phyloP scores from a whole-genome alignment of 345 rosid genomes.

The Barbarea vulgaris region DNA sequence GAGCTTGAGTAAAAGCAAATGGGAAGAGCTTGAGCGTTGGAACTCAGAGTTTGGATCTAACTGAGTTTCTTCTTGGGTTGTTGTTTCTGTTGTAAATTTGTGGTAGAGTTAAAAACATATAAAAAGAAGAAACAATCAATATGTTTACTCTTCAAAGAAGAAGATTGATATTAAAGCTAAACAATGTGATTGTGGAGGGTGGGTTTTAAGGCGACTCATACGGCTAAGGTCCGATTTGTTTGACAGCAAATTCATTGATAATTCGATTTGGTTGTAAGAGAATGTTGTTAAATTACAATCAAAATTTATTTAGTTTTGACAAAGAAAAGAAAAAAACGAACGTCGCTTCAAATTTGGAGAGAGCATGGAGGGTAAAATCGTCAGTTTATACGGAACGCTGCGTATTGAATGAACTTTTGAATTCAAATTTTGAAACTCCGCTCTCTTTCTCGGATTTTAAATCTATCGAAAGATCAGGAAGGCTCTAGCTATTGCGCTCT shows the following conservation, averaged over 20 bases:
- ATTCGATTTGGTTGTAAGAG: background rate
- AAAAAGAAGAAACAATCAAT: background rate
- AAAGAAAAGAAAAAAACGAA: too few relatives aligned
- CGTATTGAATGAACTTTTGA: slow-evolving; percentile 1
- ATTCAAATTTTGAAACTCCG: slow-evolving; percentile 16
- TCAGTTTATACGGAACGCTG: slow-evolving; percentile 13
- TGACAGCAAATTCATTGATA: background rate
- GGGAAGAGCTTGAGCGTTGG: slow-evolving; percentile 95
- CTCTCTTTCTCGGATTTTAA: background rate
- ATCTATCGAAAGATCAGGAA: background rate
- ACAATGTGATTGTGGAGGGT: background rate
- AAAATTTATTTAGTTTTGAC: too few relatives aligned
- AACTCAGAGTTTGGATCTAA: slow-evolving; percentile 85
- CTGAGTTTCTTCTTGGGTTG: slow-evolving; percentile 31
- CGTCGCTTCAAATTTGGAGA: background rate
- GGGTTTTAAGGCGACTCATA: background rate
- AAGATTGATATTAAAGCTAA: background rate
- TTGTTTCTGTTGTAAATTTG: slow-evolving; percentile 31
- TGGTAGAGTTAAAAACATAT: background rate
- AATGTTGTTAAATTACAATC: too few relatives aligned
- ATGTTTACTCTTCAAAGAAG: background rate
- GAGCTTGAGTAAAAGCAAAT: slow-evolving; percentile 82
- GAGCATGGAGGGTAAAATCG: background rate
- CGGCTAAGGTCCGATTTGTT: background rate
- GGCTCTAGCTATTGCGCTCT: background rate